Percentiles rank a stretch among this genome's conserved stretches.
Conservation (phyloP, 2,329 filamentous ascomycete genomes). For the Epichloe hybrida region DNA sequence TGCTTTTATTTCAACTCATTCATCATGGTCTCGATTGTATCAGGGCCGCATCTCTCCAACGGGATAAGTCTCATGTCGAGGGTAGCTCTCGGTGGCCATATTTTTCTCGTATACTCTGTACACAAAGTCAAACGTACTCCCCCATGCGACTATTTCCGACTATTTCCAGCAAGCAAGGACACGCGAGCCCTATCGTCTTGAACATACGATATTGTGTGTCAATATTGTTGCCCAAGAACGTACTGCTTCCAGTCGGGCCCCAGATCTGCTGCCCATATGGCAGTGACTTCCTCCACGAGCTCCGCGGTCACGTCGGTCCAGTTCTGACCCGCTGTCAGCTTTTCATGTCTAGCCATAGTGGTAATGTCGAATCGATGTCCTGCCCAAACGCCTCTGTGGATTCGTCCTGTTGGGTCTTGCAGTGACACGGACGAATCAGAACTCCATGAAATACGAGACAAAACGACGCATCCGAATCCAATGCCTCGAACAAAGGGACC, state of each 20-base stretch:
- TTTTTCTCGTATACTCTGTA: no score
- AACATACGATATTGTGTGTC: no score
- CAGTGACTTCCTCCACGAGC: neutral
- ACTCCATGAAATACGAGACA: neutral
- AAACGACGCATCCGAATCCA: neutral
- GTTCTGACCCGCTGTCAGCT: neutral
- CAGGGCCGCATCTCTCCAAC: no score
- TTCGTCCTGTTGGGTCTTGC: neutral
- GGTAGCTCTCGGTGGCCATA: no score
- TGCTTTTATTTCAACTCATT: no score
- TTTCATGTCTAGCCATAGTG: neutral
- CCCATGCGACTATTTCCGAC: no score
- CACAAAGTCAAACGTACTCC: no score
- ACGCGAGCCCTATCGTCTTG: no score
- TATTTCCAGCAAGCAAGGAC: no score
- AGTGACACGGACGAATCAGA: neutral
- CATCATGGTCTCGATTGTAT: no score
- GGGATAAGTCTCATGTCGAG: no score
- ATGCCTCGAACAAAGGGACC: neutral
- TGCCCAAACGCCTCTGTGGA: neutral
- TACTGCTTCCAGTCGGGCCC: neutral
- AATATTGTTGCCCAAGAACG: neutral
- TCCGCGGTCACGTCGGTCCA: neutral
- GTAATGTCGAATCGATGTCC: conserved; percentile 1
- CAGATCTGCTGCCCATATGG: neutral